These are phyloP conservation scores for Boletus coccyginus DNA, from an alignment of 768 basidiomycete genomes.

Conservation along the genomic window DNA sequence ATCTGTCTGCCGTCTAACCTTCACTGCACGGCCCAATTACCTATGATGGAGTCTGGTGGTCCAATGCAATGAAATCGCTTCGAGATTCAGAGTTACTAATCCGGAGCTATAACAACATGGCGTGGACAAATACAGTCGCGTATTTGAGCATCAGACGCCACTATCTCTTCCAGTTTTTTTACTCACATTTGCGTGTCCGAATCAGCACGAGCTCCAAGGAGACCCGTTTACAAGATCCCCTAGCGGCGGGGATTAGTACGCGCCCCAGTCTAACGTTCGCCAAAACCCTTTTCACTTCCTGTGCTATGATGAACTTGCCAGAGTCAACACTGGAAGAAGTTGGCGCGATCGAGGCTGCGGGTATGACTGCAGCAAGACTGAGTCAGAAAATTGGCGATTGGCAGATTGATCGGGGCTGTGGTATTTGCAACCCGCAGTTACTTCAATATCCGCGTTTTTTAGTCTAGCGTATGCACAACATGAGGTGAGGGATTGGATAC, in stretches of 20 bases:
- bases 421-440: constrained; percentile 6
- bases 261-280: neutral
- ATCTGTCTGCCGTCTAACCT: neutral
- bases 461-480: too few relatives aligned
- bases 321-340: constrained; percentile 52
- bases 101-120: constrained; percentile 54
- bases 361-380: constrained; percentile 29
- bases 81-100: constrained; percentile 47
- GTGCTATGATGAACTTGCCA: constrained; percentile 17
- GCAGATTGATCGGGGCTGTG: neutral
- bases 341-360: constrained; percentile 52
- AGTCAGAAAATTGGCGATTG: constrained; percentile 1
- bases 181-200: neutral
- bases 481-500: too few relatives aligned
- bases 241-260: constrained; percentile 58
- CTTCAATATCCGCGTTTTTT: constrained; percentile 5
- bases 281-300: neutral
- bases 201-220: constrained; percentile 63
- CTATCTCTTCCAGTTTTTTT: neutral
- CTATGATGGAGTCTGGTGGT: constrained; percentile 46
- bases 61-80: constrained; percentile 54
- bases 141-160: constrained; percentile 24
- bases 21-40: constrained; percentile 53
- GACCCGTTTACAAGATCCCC: constrained; percentile 63
- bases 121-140: constrained; percentile 74